These are phyloP conservation scores for Talaromyces trachyspermus DNA, from an alignment of 495 filamentous ascomycete species.

Conservation along the genomic window DNA sequence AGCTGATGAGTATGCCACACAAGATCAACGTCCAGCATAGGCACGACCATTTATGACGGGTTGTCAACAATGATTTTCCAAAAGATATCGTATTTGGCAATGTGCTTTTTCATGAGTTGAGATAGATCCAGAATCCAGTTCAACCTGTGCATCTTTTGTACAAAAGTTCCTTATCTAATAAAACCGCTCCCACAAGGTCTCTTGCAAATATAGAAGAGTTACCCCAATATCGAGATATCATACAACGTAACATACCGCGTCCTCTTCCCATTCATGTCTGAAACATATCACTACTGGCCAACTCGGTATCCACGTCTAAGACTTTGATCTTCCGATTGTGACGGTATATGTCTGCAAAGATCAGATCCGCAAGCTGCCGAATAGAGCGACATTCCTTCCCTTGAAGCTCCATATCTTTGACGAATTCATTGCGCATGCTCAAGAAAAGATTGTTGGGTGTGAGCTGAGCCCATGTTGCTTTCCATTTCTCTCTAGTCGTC, in stretches of 20 bases:
- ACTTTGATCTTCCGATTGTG: conserved; percentile 3
- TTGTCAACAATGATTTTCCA: conserved; percentile 54
- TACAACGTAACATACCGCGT: conserved; percentile 45
- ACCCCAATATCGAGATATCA: conserved; percentile 76
- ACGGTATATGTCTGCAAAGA: neutral
- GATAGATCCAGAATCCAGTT: conserved; percentile 56
- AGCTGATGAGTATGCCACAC: conserved; percentile 69
- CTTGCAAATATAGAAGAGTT: conserved; percentile 64
- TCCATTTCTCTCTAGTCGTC: neutral
- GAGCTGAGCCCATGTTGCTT: neutral
- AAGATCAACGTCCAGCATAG: conserved; percentile 79
- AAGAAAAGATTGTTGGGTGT: conserved; percentile 6
- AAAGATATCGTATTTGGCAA: conserved; percentile 65
- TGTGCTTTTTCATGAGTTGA: conserved; percentile 57
- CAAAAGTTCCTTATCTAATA: conserved; percentile 69
- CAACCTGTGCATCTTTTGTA: conserved; percentile 74
- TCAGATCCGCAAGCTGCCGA: conserved; percentile 1
- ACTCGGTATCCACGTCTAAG: neutral
- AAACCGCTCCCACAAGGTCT: conserved; percentile 73
- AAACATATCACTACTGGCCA: neutral
- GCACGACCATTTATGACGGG: conserved; percentile 54
- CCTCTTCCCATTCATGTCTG: neutral
- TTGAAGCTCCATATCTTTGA: neutral
- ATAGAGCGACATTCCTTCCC: conserved; percentile 4
- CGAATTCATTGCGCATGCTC: neutral